Percentiles rank a stretch among this genome's conserved stretches.
Evolutionary conservation across 2,329 filamentous ascomycete genomes (phyloP).

Genomic region (Tolypocladium album): DNA sequence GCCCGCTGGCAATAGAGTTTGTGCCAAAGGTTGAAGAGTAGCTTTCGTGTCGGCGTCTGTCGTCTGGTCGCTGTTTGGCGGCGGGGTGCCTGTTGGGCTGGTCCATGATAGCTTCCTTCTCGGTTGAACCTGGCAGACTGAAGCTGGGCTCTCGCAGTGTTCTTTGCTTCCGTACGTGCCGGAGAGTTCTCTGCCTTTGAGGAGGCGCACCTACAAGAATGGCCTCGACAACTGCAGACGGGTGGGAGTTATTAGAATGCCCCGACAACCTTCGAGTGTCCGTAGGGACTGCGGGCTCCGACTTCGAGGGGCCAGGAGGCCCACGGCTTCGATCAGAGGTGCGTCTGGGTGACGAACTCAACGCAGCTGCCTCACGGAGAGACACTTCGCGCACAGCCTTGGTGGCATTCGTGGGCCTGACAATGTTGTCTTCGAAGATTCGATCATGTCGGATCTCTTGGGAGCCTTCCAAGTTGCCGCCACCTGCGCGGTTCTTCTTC

Average conservation of each 20-base stretch:
- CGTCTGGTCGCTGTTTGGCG: constrained; percentile 13
- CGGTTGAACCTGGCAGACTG: constrained; percentile 4
- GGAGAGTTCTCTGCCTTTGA: constrained; percentile 42
- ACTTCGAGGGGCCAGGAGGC: constrained; percentile 21
- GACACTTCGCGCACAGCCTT: constrained; percentile 36
- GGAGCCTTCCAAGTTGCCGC: neutral
- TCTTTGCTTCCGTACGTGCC: constrained; percentile 49
- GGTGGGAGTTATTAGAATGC: constrained; percentile 42
- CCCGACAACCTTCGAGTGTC: constrained; percentile 40
- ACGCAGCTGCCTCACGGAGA: constrained; percentile 30
- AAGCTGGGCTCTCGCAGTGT: constrained; percentile 34
- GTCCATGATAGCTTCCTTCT: constrained; percentile 5
- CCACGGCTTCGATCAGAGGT: constrained; percentile 7
- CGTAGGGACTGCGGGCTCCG: constrained; percentile 27
- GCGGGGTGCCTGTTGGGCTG: constrained; percentile 14
- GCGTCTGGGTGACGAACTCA: constrained; percentile 21
- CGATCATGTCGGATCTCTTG: constrained; percentile 6
- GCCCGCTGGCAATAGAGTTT: constrained; percentile 41
- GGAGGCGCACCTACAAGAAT: constrained; percentile 39
- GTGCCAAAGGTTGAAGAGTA: constrained; percentile 35
- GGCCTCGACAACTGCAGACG: constrained; percentile 48
- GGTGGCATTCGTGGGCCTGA: constrained; percentile 41
- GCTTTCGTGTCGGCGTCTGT: constrained; percentile 29
- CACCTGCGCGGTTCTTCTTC: constrained; percentile 28
- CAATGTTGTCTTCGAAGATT: constrained; percentile 34